Conservation (phyloP, 345 rosid genomes). For the Erodium maritimum region DNA sequence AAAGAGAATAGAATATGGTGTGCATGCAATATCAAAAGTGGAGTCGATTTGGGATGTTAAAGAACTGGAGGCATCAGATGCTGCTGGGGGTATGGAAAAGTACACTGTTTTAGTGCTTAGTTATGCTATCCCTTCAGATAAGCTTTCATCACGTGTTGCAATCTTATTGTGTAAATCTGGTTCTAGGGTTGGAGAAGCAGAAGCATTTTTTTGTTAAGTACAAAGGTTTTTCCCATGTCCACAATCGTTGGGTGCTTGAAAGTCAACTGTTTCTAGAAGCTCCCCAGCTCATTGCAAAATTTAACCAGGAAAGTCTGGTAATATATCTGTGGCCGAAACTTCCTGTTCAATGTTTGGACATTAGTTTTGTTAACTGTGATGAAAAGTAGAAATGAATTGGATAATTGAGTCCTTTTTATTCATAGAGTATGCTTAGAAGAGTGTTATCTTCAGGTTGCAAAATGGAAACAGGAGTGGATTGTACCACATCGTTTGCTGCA, state of each 20-base stretch:
- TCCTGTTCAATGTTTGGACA: conserved; percentile 3
- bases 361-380: no score
- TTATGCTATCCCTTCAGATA: not conserved
- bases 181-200: conserved; percentile 18
- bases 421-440: not conserved
- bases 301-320: conserved; percentile 33
- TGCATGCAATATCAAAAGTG: conserved; percentile 35
- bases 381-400: not conserved
- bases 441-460: conserved; percentile 20
- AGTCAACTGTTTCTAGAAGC: conserved; percentile 24
- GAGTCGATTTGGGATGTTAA: conserved; percentile 41
- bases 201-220: conserved; percentile 39
- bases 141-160: not conserved
- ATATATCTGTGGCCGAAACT: not conserved
- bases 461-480: conserved; percentile 35
- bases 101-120: not conserved
- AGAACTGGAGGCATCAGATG: conserved; percentile 22
- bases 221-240: conserved; percentile 52
- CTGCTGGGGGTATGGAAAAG: conserved; percentile 24
- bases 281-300: conserved; percentile 27
- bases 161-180: conserved; percentile 4
- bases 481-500: conserved; percentile 35
- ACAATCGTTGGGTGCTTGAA: conserved; percentile 45
- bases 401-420: not conserved
- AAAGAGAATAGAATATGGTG: conserved; percentile 35